Evolutionary conservation across 371 early-diverging fungal species (phyloP).

Genomic region (Mucor lusitanicus): DNA sequence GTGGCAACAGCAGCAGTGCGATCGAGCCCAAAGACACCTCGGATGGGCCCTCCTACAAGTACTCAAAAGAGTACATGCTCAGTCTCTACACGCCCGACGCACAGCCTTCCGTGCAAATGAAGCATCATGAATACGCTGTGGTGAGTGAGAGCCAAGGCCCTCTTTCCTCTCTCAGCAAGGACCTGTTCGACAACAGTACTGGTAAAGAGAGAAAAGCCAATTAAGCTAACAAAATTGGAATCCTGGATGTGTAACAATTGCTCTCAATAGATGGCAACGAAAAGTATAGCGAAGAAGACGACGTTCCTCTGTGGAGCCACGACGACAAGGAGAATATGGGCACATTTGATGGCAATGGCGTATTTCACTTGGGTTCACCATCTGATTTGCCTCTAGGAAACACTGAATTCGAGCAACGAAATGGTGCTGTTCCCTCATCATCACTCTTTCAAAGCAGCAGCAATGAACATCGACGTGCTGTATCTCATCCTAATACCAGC

Average conservation of each 20-base stretch:
- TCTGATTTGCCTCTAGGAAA: slow-evolving; percentile 33
- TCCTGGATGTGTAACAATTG: background rate
- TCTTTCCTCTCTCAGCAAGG: background rate
- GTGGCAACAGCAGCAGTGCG: background rate
- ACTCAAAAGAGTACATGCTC: slow-evolving; percentile 68
- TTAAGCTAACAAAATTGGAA: background rate
- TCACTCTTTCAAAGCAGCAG: too few species aligned
- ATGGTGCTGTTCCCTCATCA: background rate
- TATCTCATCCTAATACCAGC: background rate
- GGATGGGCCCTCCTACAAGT: slow-evolving; percentile 50
- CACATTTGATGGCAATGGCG: slow-evolving; percentile 67
- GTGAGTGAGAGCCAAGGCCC: background rate
- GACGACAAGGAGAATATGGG: slow-evolving; percentile 30
- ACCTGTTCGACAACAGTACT: background rate
- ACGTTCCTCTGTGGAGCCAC: slow-evolving; percentile 32
- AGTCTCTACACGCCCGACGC: slow-evolving; percentile 56
- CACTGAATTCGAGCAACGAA: slow-evolving; percentile 4
- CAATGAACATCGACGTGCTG: background rate
- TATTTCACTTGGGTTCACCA: slow-evolving; percentile 51
- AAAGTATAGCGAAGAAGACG: background rate
- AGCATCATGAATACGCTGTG: background rate
- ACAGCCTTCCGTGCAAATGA: background rate
- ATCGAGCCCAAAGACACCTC: background rate
- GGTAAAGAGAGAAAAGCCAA: background rate
- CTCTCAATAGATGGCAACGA: background rate